These are phyloP conservation scores for Endocalyx cinctus DNA, from an alignment of 2,329 filamentous ascomycete genomes.

Conservation along the genomic window DNA sequence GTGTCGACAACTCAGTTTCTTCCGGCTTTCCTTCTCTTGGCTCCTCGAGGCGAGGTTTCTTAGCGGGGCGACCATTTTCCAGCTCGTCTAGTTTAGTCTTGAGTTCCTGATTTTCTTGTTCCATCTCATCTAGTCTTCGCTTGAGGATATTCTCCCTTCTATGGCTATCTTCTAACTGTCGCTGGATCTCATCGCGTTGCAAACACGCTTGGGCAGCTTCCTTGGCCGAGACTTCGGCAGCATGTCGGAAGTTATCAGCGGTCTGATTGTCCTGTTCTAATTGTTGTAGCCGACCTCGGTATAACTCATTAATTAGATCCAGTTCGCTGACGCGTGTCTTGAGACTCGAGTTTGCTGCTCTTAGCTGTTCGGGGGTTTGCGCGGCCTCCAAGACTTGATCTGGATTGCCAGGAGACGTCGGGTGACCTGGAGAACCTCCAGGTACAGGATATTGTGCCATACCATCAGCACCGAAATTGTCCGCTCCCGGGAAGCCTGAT, in stretches of 20 bases:
- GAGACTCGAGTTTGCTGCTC: conserved; percentile 77
- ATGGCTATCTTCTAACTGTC: conserved; percentile 71
- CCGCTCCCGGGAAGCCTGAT: conserved; percentile 74
- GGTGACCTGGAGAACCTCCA: conserved; percentile 49
- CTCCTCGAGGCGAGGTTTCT: conserved; percentile 22
- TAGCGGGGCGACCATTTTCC: conserved; percentile 19
- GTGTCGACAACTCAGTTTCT: conserved; percentile 16
- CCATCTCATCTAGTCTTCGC: conserved; percentile 73
- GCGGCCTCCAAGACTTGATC: conserved; percentile 63
- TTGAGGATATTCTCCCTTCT: conserved; percentile 78
- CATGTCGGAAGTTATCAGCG: conserved; percentile 47
- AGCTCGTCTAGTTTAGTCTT: conserved; percentile 23
- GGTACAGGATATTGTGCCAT: conserved; percentile 46
- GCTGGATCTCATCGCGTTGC: conserved; percentile 46
- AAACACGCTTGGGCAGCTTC: conserved; percentile 54
- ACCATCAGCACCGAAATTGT: conserved; percentile 58
- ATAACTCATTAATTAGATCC: conserved; percentile 87
- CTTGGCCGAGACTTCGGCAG: conserved; percentile 48
- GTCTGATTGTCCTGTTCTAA: conserved; percentile 71
- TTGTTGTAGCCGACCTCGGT: conserved; percentile 71
- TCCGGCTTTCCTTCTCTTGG: conserved; percentile 11
- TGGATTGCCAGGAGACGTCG: conserved; percentile 45
- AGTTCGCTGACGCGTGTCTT: conserved; percentile 94
- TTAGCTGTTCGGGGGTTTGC: conserved; percentile 74
- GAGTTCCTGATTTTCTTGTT: conserved; percentile 45